A percentile compares a stretch with the other conserved stretches of the same genome.
These are phyloP conservation scores for Penicillium occitanis DNA, from an alignment of 2,329 filamentous ascomycete genomes.

Conservation along the genomic window DNA sequence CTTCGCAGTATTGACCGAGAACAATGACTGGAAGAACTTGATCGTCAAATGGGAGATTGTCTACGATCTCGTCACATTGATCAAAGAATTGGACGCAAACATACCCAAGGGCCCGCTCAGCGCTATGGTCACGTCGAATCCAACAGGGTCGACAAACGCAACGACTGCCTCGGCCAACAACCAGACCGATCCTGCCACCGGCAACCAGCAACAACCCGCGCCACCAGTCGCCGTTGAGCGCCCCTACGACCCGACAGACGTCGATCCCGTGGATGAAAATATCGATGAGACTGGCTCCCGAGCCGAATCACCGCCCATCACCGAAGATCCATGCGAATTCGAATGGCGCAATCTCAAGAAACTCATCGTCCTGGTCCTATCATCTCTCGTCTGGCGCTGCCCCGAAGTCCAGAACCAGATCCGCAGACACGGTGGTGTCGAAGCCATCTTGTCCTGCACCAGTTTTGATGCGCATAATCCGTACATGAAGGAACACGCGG, in stretches of 20 bases:
- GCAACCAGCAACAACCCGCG: slow-evolving; percentile 33
- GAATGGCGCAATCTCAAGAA: slow-evolving; percentile 86
- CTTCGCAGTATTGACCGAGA: slow-evolving; percentile 83
- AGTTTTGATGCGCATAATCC: slow-evolving; percentile 90
- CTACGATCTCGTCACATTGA: slow-evolving; percentile 81
- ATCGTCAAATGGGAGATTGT: slow-evolving; percentile 90
- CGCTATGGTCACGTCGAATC: slow-evolving; percentile 29
- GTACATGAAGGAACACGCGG: slow-evolving; percentile 87
- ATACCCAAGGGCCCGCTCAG: slow-evolving; percentile 77
- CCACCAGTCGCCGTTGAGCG: slow-evolving; percentile 59
- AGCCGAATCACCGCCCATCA: slow-evolving; percentile 49
- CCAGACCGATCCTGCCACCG: slow-evolving; percentile 26
- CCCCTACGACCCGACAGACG: slow-evolving; percentile 58
- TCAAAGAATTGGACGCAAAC: slow-evolving; percentile 82
- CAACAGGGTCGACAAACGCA: not conserved
- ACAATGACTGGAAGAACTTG: slow-evolving; percentile 76
- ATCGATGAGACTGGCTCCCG: slow-evolving; percentile 39
- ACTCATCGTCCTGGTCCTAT: slow-evolving; percentile 85
- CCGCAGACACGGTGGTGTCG: slow-evolving; percentile 78
- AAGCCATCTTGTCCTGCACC: slow-evolving; percentile 84
- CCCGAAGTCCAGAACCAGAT: slow-evolving; percentile 84
- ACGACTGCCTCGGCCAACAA: slow-evolving; percentile 28
- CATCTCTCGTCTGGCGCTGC: slow-evolving; percentile 83
- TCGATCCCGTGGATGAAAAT: slow-evolving; percentile 43
- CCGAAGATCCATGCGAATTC: slow-evolving; percentile 65